A percentile compares a stretch with the other conserved stretches of the same genome.
These are phyloP conservation scores for Auricularia cornea DNA, from an alignment of 768 basidiomycete species.

Conservation along the genomic window DNA sequence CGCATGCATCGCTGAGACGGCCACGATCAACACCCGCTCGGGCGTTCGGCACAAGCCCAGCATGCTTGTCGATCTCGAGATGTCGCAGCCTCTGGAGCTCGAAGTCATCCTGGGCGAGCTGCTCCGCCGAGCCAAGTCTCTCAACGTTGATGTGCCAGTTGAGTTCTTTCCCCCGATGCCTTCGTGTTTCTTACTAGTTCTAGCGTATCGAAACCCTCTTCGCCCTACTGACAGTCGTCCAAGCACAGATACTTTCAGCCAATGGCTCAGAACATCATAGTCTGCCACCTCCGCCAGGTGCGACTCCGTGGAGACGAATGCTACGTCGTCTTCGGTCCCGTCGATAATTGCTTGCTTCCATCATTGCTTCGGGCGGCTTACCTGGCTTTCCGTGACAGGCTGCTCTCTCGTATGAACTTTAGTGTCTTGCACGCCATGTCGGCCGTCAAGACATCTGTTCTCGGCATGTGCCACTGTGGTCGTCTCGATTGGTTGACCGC, in stretches of 20 bases:
- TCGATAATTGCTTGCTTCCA: too few relatives aligned
- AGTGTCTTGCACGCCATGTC: too few relatives aligned
- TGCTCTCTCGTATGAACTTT: too few relatives aligned
- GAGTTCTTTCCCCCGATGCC: conserved; percentile 16
- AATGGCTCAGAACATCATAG: background rate
- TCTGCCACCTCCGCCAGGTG: too few relatives aligned
- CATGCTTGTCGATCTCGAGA: conserved; percentile 53
- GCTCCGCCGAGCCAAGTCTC: conserved; percentile 38
- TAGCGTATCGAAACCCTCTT: conserved; percentile 60
- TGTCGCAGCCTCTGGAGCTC: conserved; percentile 52
- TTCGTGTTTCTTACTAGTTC: background rate
- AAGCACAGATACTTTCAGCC: conserved; percentile 44
- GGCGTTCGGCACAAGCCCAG: conserved; percentile 44
- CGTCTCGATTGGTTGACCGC: too few relatives aligned
- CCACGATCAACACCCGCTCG: conserved; percentile 31
- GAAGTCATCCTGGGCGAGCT: conserved; percentile 60
- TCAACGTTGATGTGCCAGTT: conserved; percentile 41
- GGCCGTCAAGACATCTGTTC: too few relatives aligned
- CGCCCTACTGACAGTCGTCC: conserved; percentile 47
- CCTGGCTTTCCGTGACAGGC: too few relatives aligned
- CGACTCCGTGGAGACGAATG: too few relatives aligned
- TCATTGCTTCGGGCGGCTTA: too few relatives aligned
- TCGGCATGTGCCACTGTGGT: too few relatives aligned
- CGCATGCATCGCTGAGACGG: conserved; percentile 31
- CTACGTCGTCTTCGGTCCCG: too few relatives aligned